phyloP scores from a whole-genome alignment of 2,329 filamentous ascomycete genomes.

The Pyrenochaeta sp. region DNA sequence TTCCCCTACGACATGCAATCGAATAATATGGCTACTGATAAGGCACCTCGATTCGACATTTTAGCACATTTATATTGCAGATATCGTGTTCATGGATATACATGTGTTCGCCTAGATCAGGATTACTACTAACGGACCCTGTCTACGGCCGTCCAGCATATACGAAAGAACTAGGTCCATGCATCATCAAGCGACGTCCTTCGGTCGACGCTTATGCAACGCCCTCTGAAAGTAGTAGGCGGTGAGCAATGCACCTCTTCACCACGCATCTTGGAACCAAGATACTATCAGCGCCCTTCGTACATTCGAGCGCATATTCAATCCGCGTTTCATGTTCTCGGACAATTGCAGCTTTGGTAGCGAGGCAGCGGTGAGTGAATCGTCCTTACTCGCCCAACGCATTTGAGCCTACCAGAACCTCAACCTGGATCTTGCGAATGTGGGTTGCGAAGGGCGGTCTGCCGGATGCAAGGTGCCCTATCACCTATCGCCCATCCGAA shows the following conservation, averaged over 20 bases:
- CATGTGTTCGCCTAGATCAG: conserved; percentile 30
- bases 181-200: conserved; percentile 17
- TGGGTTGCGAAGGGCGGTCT: conserved; percentile 28
- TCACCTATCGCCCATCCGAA: conserved; percentile 25
- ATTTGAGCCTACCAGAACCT: conserved; percentile 13
- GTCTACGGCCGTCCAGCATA: conserved; percentile 8
- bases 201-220: conserved; percentile 18
- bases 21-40: conserved; percentile 45
- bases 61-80: conserved; percentile 37
- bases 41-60: conserved; percentile 29
- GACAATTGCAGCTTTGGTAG: conserved; percentile 5
- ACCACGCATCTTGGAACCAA: not conserved
- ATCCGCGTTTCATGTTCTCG: conserved; percentile 3
- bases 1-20: conserved; percentile 34
- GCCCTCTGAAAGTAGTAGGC: conserved; percentile 21
- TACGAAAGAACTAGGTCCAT: conserved; percentile 9
- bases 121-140: conserved; percentile 26
- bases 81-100: conserved; percentile 15
- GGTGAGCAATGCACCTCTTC: conserved; percentile 10
- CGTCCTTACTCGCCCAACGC: conserved; percentile 12
- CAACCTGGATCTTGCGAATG: conserved; percentile 15
- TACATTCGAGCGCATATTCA: conserved; percentile 5
- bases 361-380: conserved; percentile 26
- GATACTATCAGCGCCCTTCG: conserved; percentile 5
- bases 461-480: conserved; percentile 28